Conservation (phyloP, 2,329 filamentous ascomycete species). For the Penicillium sp. region DNA sequence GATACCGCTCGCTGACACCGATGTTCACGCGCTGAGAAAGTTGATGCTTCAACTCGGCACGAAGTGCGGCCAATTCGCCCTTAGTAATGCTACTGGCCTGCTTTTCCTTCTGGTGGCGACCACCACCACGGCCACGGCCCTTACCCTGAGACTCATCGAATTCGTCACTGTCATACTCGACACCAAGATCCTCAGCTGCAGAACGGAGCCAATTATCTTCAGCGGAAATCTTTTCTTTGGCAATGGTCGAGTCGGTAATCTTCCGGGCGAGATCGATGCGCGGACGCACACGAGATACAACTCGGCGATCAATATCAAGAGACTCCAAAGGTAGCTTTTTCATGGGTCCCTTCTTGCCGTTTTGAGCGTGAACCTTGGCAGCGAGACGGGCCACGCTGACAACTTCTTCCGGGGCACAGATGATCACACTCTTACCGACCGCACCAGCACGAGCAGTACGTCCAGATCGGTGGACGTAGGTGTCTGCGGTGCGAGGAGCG, state of each 20-base stretch:
- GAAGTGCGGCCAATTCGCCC: constrained; percentile 70
- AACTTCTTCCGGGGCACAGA: constrained; percentile 91
- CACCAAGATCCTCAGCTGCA: constrained; percentile 88
- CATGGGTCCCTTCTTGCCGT: constrained; percentile 51
- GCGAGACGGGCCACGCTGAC: constrained; percentile 80
- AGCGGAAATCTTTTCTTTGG: constrained; percentile 82
- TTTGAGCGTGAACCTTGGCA: constrained; percentile 78
- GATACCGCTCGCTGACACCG: constrained; percentile 83
- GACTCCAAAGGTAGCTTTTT: constrained; percentile 69
- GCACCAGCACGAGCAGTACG: constrained; percentile 84
- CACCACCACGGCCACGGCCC: constrained; percentile 74
- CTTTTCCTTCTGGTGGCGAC: constrained; percentile 74
- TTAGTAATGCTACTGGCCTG: constrained; percentile 70
- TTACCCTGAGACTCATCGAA: constrained; percentile 69
- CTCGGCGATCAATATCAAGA: constrained; percentile 78
- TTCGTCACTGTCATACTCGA: constrained; percentile 90
- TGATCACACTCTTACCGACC: constrained; percentile 78
- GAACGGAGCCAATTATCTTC: constrained; percentile 83
- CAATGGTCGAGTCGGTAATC: constrained; percentile 78
- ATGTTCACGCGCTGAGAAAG: constrained; percentile 77
- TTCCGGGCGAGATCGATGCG: constrained; percentile 81
- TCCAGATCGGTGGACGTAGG: constrained; percentile 93
- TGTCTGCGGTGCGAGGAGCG: constrained; percentile 85
- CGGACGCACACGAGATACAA: constrained; percentile 75
- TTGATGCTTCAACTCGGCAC: constrained; percentile 72